Conservation (phyloP, 1,284 basidiomycete genomes). For the Peniophora sp. region DNA sequence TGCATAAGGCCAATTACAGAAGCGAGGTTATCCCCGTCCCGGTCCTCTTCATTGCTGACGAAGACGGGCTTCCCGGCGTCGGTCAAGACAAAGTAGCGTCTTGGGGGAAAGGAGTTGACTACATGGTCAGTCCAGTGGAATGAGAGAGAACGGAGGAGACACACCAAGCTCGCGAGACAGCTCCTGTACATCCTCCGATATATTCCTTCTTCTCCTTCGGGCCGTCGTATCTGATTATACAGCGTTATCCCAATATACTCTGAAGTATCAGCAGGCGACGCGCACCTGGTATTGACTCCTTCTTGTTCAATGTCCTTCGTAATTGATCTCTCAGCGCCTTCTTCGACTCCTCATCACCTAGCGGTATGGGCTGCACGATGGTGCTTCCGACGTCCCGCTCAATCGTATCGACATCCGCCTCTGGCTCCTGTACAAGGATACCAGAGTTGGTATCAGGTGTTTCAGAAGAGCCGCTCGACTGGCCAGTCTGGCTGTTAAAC, state of each 20-base stretch:
- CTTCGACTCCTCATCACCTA: slow-evolving; percentile 50
- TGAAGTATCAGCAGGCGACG: not conserved
- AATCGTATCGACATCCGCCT: slow-evolving; percentile 43
- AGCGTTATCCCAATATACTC: slow-evolving; percentile 4
- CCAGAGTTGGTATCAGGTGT: slow-evolving; percentile 56
- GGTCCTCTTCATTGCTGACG: slow-evolving; percentile 40
- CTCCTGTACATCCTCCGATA: slow-evolving; percentile 19
- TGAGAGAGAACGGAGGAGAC: not conserved
- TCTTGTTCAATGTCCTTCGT: slow-evolving; percentile 52
- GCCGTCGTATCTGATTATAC: slow-evolving; percentile 8
- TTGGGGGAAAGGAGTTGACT: slow-evolving; percentile 44
- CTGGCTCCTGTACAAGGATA: slow-evolving; percentile 58
- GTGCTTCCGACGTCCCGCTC: slow-evolving; percentile 44
- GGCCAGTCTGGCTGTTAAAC: slow-evolving; percentile 17
- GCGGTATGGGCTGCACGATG: slow-evolving; percentile 30
- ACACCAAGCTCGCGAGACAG: slow-evolving; percentile 20
- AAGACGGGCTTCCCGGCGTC: slow-evolving; percentile 94
- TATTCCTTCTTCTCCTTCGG: slow-evolving; percentile 11
- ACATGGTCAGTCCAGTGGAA: not conserved
- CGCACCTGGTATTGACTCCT: slow-evolving; percentile 27
- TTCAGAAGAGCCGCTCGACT: slow-evolving; percentile 59
- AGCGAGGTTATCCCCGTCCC: slow-evolving; percentile 58
- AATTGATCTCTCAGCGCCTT: slow-evolving; percentile 61
- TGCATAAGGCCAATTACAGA: slow-evolving; percentile 90
- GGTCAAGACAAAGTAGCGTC: slow-evolving; percentile 88